Evolutionary conservation across 768 basidiomycete species (phyloP), one percentile per base, ranked within the genome.

Genomic region (Termitomyces sp.): DNA sequence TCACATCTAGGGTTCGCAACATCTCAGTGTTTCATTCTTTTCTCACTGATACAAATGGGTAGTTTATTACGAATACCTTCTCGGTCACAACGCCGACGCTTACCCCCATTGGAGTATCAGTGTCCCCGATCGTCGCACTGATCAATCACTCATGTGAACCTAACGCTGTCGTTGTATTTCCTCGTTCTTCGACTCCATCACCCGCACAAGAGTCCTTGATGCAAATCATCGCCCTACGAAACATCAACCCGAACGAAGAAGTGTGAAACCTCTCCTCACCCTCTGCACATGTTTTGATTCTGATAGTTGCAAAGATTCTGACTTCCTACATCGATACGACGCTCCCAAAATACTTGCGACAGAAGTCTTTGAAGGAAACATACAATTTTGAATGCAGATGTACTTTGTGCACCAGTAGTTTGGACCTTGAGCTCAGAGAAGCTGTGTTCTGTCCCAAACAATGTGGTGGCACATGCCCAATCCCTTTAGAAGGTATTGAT

Each of bases 51-150:
- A 15, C 54, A 52, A 37, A 6, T 32, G 25, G 64, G 42, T n/a
- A 98, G 95, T 95, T 98, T 70, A 84, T 86, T 10, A 91, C 92
- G 7, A 99, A 99, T 71, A 89, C 96, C 0, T 91, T 98, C 69
- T 89, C 95, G 0, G 75, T 97, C 10, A 88, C 94, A 1, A 83
- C 88, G 0, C 86, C 91, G 0, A 82, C 90, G 4, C 77, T 98
- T 15, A 82, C 85, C 2, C 89, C 95, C 0, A 78, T 98, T 40
- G 96, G 96, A 6, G 87, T 88, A 2, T 86, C 89, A n/a, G 81
- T 96, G 14, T 91, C 92, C 0, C 95, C 96, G 0, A 68, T 83
- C 0, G 75, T 88, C 4, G 95, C 95, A 0, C 77, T 97, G 11
- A 82, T 91, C 60, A 97, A 97, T 69, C 95, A 98, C 69, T 91